Base-by-base conservation (phyloP, 495 filamentous ascomycete genomes). In the Sphaerosporella brunnea region DNA sequence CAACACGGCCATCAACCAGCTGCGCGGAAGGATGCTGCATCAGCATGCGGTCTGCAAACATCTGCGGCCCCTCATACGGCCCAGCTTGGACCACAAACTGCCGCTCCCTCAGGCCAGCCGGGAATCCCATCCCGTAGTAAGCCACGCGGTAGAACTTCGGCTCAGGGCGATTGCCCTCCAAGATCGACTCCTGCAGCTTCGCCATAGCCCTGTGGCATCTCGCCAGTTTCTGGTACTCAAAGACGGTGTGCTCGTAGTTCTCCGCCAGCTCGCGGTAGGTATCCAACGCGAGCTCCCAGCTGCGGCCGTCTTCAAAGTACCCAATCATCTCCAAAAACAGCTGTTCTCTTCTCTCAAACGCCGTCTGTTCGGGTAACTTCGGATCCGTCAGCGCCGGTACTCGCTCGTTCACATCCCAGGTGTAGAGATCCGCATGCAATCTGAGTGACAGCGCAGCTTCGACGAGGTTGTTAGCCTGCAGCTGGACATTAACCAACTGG, bases 281-380 rank as follows among this genome's bases (percentile, higher is more conserved):
- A 2, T 74, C 69, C n/a, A 99, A 67, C 2, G 90, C 92, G 61
- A 79, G 82, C 41, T 81, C 77, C 92, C 92, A 99, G 1, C 84
- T 83, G 58, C 80, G 77, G 7, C 87, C 85, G 53, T 94, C 83
- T 58, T 96, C 92, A 49, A 85, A 94, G 58, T 88, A 71, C 56
- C 85, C 83, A 59, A 96, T 93, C 68, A 96, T 88, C 45, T 83
- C 73, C 51, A 97, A 87, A 64, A 88, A 95, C 45, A 97, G 69
- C 7, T 77, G 70, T 64, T 96, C 90, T 63, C 92, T 93, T 23
- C 90, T 76, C 49, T 96, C 90, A 58, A 97, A 97, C 2, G 82
- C 74, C 0, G 78, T 80, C 63, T 96, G 90, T 26, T 80, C 74
- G 1, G 84, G 81, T 60, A 92, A 82, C 8, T 67, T 58, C 0